Evolutionary conservation across 495 filamentous ascomycete species (phyloP), one percentile per base, ranked within the genome.

Genomic region (Jackrogersella multiformis): DNA sequence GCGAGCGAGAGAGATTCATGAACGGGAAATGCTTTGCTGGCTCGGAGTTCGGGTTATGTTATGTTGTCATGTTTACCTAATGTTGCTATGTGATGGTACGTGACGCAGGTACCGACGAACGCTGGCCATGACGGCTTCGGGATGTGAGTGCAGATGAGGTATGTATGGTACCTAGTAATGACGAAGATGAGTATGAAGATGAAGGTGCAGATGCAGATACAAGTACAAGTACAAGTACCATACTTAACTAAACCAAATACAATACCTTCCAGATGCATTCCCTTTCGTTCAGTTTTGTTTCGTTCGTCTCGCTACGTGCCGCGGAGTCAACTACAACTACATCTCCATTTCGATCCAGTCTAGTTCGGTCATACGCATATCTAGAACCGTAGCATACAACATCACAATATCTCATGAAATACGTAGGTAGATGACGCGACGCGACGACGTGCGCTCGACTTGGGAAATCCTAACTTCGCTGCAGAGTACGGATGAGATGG

Each of bases 1-100:
- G 49, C 3, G 8, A 28, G 12, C 9, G 15, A 30, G 23, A 42
- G 58, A 20, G 41, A 28, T 57, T 61, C 49, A 56, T 61, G 57
- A 56, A 13, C 45, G 26, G 8, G 7, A 20, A 38, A 10, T 61
- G 41, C n/a, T 66, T 62, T n/a, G 30, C 46, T 26, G 42, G 51
- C 42, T 62, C 28, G 65, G 65, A 56, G 65, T 69, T 69, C 59
- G 36, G 66, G 66, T 53, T 54, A 38, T 68, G 36, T 44, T 30
- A 46, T 44, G n/a, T 23, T 42, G 44, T 28, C 23, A 48, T n/a
- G n/a, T 48, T 46, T 23, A 42, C 38, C n/a, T n/a, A n/a, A n/a
- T n/a, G n/a, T n/a, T n/a, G 41, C 41, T 20, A 44, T 21, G 18
- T 44, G 41, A 16, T 44, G 18, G 20, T 44, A 44, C 18, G 41